A percentile compares a stretch with the other conserved stretches of the same genome.
These are phyloP conservation scores for Venturia aucupariae DNA, from an alignment of 2,329 filamentous ascomycete species.

Conservation along the genomic window DNA sequence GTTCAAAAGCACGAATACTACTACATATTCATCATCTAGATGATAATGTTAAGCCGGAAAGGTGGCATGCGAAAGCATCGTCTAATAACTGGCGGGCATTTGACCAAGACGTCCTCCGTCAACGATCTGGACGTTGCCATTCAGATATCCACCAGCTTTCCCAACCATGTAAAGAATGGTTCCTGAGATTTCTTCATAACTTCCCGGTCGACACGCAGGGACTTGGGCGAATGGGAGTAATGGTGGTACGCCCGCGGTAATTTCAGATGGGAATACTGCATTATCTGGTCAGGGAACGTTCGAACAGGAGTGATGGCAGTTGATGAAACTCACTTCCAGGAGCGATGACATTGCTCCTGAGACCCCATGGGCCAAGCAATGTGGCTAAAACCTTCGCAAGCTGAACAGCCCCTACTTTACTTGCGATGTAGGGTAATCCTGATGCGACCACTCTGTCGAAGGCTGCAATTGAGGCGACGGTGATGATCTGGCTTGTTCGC, in stretches of 20 bases:
- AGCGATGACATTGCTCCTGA: slow-evolving; percentile 38
- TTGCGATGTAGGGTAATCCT: slow-evolving; percentile 35
- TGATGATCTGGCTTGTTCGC: slow-evolving; percentile 16
- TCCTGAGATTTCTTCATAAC: slow-evolving; percentile 39
- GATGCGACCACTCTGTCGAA: slow-evolving; percentile 28
- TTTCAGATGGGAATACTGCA: slow-evolving; percentile 33
- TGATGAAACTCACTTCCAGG: slow-evolving; percentile 29
- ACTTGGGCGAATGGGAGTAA: slow-evolving; percentile 27
- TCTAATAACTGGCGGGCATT: slow-evolving; percentile 27
- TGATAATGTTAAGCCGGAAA: not conserved
- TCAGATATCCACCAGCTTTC: slow-evolving; percentile 43
- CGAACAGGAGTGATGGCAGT: not conserved
- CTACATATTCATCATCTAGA: too few species aligned
- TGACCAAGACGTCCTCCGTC: slow-evolving; percentile 35
- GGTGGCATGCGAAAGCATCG: not conserved
- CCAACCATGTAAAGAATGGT: slow-evolving; percentile 43
- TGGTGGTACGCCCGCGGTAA: slow-evolving; percentile 29
- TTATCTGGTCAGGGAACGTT: not conserved
- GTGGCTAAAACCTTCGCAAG: slow-evolving; percentile 36
- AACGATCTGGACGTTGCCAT: slow-evolving; percentile 42
- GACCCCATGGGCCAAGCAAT: slow-evolving; percentile 35
- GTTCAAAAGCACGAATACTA: too few species aligned
- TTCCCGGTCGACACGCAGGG: slow-evolving; percentile 33
- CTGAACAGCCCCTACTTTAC: slow-evolving; percentile 35
- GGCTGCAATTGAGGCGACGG: slow-evolving; percentile 11